Base-by-base conservation (phyloP, 1,139 yeast genomes). In the Kodamaea fungicola region DNA sequence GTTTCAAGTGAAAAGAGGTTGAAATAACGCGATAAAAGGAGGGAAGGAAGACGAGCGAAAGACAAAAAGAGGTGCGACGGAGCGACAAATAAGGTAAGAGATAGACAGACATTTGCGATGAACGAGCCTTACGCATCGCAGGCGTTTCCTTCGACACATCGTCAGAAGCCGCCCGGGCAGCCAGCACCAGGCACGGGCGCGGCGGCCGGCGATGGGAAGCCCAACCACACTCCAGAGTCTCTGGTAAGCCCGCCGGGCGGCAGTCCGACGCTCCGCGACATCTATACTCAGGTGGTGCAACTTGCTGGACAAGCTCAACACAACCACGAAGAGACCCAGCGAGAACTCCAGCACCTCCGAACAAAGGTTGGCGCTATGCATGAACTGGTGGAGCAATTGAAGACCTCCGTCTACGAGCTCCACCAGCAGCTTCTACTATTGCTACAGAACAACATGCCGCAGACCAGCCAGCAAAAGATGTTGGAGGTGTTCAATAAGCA, bases 401-500 rank as follows among this genome's bases (percentile, higher is more conserved):
- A 44, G 25, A 44, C 36, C 23, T 38, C 35, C 28, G 33, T 47
- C 7, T 37, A 35, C 12, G 45, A 43, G n/a, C 40, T 45, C 25
- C 42, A 41, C 34, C 49, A 45, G 22, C 50, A 47, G 22, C 35
- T 47, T 16, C 28, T 42, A 2, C 37, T 46, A 6, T 31, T 44
- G 22, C 34, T 44, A 12, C 47, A 47, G 28, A 42, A 43, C 32
- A 36, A 8, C 30, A 8, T 26, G 25, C 26, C 37, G 24, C 35
- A 10, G 8, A 33, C 28, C 8, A 41, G 34, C 22, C 48, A 41
- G 25, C 39, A 33, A 28, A 47, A 46, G 31, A 28, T 46, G 25
- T 32, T 55, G 26, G 61, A 57, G 32, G 34, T 52, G 8, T 54
- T 59, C 39, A 46, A 51, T 26, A 57, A 52, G 38, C 59, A 56